Conservation (phyloP, 495 filamentous ascomycete genomes). For the Penicillium paxilli region DNA sequence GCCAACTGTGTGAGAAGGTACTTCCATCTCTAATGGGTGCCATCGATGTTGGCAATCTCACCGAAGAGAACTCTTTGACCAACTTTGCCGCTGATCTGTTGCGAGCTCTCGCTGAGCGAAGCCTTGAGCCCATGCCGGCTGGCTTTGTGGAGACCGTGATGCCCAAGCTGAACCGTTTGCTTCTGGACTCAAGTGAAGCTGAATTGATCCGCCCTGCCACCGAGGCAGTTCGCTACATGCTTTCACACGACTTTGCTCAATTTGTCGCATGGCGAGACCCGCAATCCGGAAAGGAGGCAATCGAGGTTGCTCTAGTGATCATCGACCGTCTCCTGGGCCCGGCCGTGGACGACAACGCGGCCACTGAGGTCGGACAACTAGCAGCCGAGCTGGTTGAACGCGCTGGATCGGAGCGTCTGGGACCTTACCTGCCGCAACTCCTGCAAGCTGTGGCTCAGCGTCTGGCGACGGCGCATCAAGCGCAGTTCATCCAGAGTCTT, state of each 20-base stretch:
- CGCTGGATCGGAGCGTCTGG: conserved; percentile 83
- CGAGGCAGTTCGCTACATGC: conserved; percentile 80
- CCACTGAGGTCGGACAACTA: conserved; percentile 92
- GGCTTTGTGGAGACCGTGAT: conserved; percentile 83
- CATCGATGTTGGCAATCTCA: conserved; percentile 83
- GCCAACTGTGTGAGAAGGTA: conserved; percentile 81
- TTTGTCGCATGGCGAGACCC: conserved; percentile 76
- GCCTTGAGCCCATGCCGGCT: conserved; percentile 76
- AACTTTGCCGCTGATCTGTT: conserved; percentile 85
- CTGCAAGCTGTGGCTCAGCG: conserved; percentile 87
- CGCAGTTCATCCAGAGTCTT: conserved; percentile 85
- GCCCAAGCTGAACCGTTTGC: conserved; percentile 80
- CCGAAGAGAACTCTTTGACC: conserved; percentile 77
- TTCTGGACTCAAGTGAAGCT: conserved; percentile 76
- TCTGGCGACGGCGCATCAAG: conserved; percentile 73
- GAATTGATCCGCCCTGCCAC: conserved; percentile 88
- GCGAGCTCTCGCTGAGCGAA: conserved; percentile 75
- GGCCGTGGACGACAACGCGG: conserved; percentile 80
- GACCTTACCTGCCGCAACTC: conserved; percentile 87
- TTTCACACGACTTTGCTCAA: conserved; percentile 84
- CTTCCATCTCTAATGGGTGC: conserved; percentile 83
- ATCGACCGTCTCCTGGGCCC: conserved; percentile 90
- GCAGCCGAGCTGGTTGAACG: conserved; percentile 95
- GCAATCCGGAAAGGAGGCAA: conserved; percentile 73
- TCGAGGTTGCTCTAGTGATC: conserved; percentile 85